These are phyloP conservation scores for Krasilnikovozyma curviuscula DNA, from an alignment of 768 basidiomycete species.

Conservation along the genomic window DNA sequence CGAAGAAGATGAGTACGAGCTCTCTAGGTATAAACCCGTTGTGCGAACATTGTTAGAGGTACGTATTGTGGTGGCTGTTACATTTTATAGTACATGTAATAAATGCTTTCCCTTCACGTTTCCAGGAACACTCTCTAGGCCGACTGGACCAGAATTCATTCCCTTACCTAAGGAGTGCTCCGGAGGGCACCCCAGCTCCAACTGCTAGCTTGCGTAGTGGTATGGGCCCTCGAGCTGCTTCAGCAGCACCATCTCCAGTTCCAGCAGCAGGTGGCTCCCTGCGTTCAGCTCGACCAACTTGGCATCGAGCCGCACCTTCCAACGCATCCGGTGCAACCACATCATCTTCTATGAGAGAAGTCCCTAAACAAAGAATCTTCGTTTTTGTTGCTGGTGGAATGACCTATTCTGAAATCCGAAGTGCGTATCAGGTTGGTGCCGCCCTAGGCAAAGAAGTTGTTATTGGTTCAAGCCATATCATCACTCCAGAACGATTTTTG, in stretches of 20 bases:
- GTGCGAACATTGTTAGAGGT: conserved; percentile 71
- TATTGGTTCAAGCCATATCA: conserved; percentile 84
- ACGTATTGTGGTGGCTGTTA: conserved; percentile 2
- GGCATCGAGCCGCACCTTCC: conserved; percentile 9
- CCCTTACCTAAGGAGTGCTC: conserved; percentile 68
- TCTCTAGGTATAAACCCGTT: conserved; percentile 78
- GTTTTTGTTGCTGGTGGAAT: conserved; percentile 87
- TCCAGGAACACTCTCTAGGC: conserved; percentile 59
- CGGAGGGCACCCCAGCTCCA: conserved; percentile 28
- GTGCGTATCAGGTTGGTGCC: conserved; percentile 59
- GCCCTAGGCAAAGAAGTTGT: conserved; percentile 68
- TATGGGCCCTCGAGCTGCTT: no score
- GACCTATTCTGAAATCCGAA: conserved; percentile 86
- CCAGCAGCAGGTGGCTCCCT: conserved; percentile 2
- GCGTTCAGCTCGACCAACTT: conserved; percentile 7
- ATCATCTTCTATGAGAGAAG: no score
- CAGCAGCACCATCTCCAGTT: background rate
- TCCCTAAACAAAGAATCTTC: conserved; percentile 44
- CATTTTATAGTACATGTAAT: background rate
- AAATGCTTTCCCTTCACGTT: background rate
- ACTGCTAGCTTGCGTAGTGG: conserved; percentile 29
- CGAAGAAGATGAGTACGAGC: conserved; percentile 85
- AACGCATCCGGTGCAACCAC: background rate
- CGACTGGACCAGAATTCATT: conserved; percentile 61
- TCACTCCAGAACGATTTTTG: conserved; percentile 65